These are phyloP conservation scores for Paramecium biaurelia DNA, from an alignment of 73 alveolate species.

Conservation along the genomic window DNA sequence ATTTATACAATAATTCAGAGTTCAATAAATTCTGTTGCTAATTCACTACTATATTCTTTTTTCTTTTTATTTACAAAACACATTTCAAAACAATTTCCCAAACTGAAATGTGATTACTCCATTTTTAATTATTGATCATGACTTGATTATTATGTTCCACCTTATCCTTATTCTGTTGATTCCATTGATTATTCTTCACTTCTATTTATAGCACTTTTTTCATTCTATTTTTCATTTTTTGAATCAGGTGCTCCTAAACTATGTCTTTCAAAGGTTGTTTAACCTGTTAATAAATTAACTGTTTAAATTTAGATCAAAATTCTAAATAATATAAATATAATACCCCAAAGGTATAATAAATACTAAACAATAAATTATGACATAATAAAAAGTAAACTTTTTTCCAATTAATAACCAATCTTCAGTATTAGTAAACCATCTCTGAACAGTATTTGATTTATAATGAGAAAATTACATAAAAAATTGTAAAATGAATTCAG, in stretches of 20 bases:
- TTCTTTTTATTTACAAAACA: neutral
- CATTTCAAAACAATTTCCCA: conserved; percentile 25
- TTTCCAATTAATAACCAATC: neutral
- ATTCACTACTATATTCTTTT: conserved; percentile 7
- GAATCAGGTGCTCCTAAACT: conserved; percentile 14
- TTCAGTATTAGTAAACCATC: neutral
- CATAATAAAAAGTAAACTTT: conserved; percentile 45
- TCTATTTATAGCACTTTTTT: neutral
- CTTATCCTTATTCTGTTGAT: conserved; percentile 17
- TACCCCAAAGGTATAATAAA: conserved; percentile 43
- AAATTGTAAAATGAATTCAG: conserved; percentile 24
- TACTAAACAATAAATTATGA: neutral
- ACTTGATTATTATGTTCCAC: neutral
- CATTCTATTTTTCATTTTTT: neutral
- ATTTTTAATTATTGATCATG: neutral
- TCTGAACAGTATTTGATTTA: neutral
- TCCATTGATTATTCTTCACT: neutral
- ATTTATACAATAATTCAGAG: conserved; percentile 24
- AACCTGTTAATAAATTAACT: neutral
- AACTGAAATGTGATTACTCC: neutral
- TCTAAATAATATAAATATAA: neutral
- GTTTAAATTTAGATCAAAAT: neutral
- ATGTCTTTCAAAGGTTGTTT: conserved; percentile 50
- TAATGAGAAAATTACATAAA: conserved; percentile 9
- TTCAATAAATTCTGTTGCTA: conserved; percentile 9